Conservation (phyloP, 1,139 yeast genomes). For the Chernovozyma sophiae-reginae region DNA sequence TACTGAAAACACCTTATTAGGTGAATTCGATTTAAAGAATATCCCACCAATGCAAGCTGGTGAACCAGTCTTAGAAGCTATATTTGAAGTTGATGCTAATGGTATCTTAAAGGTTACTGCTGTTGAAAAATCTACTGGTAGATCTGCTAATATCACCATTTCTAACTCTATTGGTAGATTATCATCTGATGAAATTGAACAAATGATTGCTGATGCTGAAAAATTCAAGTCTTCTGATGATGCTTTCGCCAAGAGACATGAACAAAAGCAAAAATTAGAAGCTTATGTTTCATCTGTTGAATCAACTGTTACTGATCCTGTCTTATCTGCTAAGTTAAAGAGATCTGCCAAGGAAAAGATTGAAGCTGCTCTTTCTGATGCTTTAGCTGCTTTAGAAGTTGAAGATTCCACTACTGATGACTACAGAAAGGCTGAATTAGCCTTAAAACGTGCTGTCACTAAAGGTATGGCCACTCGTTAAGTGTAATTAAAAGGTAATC, state of each 20-base stretch:
- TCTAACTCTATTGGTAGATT: constrained; percentile 99
- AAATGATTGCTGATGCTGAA: constrained; percentile 98
- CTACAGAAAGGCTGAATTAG: constrained; percentile 98
- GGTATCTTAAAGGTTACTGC: constrained; percentile 99
- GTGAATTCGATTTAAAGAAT: constrained; percentile 99
- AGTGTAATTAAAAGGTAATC: constrained; percentile 19
- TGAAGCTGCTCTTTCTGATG: constrained; percentile 97
- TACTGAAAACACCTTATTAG: constrained; percentile 97
- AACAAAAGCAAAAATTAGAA: constrained; percentile 99
- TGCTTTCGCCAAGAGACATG: constrained; percentile 99
- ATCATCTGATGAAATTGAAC: constrained; percentile 94
- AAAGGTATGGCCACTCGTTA: constrained; percentile 99
- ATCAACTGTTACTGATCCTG: constrained; percentile 96
- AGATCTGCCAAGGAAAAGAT: constrained; percentile 97
- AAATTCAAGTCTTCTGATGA: constrained; percentile 98
- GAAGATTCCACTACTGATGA: constrained; percentile 97
- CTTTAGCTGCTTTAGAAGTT: constrained; percentile 95
- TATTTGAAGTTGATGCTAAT: constrained; percentile 99
- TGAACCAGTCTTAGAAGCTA: constrained; percentile 99
- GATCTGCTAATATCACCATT: constrained; percentile 99
- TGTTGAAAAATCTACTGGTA: constrained; percentile 98
- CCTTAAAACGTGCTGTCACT: constrained; percentile 98
- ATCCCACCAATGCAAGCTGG: constrained; percentile 99
- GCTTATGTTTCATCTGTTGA: constrained; percentile 98
- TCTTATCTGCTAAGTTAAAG: constrained; percentile 96